Percentiles rank a stretch among this genome's conserved stretches.
phyloP scores from a whole-genome alignment of 805 yeast genomes.

The Saturnispora sanitii region DNA sequence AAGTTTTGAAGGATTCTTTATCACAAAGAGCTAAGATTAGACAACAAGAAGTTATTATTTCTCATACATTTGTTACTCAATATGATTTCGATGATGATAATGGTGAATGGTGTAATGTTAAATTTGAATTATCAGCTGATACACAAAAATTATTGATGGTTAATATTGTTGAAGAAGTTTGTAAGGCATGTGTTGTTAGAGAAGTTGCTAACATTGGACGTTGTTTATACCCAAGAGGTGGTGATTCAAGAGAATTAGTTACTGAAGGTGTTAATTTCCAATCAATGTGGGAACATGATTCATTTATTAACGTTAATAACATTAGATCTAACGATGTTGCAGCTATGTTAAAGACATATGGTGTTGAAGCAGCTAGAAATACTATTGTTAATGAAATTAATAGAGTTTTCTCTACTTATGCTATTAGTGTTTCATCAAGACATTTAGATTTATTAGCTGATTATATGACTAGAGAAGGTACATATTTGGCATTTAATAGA shows the following conservation, averaged over 20 bases:
- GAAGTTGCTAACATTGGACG: constrained; percentile 88
- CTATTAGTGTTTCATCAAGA: constrained; percentile 84
- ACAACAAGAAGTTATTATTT: constrained; percentile 68
- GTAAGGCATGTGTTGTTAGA: constrained; percentile 83
- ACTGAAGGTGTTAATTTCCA: constrained; percentile 98
- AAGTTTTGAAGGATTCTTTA: constrained; percentile 26
- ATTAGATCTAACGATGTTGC: constrained; percentile 89
- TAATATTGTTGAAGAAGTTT: constrained; percentile 85
- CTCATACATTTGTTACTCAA: constrained; percentile 63
- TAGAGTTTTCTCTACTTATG: constrained; percentile 92
- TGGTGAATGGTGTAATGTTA: constrained; percentile 92
- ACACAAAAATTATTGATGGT: constrained; percentile 95
- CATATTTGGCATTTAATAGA: constrained; percentile 92
- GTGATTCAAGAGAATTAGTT: constrained; percentile 66
- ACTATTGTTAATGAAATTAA: constrained; percentile 94
- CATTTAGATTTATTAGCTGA: constrained; percentile 96
- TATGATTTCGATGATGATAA: constrained; percentile 82
- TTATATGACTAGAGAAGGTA: constrained; percentile 98
- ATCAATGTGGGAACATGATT: constrained; percentile 98
- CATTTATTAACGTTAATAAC: constrained; percentile 80
- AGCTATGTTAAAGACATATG: constrained; percentile 83
- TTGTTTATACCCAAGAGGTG: constrained; percentile 74
- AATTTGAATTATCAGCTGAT: constrained; percentile 70
- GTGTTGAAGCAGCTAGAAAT: constrained; percentile 98
- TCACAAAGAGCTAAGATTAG: constrained; percentile 68